Percentiles rank a stretch among this genome's conserved stretches.
phyloP scores from a whole-genome alignment of 148 eudicot species.

The Rhododendron molle region DNA sequence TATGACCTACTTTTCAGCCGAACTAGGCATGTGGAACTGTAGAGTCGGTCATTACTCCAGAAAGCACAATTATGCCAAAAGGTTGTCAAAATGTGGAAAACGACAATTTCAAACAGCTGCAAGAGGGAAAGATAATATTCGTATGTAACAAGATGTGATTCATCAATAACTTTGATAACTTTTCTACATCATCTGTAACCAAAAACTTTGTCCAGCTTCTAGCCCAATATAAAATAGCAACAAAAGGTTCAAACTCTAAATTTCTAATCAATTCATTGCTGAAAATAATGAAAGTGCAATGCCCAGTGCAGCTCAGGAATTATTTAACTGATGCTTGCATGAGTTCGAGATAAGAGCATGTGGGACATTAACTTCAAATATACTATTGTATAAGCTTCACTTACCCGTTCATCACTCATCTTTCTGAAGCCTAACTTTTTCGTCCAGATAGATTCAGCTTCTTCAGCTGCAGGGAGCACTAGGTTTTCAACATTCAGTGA shows the following conservation, averaged over 20 bases:
- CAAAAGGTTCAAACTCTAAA: not conserved
- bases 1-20: not conserved
- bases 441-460: slow-evolving; percentile 75
- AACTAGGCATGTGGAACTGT: not conserved
- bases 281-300: not conserved
- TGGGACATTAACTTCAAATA: not conserved
- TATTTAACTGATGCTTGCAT: not conserved
- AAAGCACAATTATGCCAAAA: not conserved
- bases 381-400: slow-evolving; percentile 3
- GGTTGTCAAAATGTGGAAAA: not conserved
- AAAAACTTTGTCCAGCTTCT: slow-evolving; percentile 1
- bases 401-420: slow-evolving; percentile 42
- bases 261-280: not conserved
- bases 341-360: not conserved
- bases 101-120: not conserved
- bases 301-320: not conserved
- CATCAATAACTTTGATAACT: not conserved
- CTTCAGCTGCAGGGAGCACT: slow-evolving; percentile 93
- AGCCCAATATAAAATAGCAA: not conserved
- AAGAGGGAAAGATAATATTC: not conserved
- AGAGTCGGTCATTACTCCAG: not conserved
- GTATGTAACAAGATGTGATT: not conserved
- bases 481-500: slow-evolving; percentile 55
- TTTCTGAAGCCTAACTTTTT: slow-evolving; percentile 45
- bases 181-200: not conserved